A percentile compares a stretch with the other conserved stretches of the same genome.
Evolutionary conservation across 1,139 yeast genomes (phyloP).

Genomic region (Pichia sp.): DNA sequence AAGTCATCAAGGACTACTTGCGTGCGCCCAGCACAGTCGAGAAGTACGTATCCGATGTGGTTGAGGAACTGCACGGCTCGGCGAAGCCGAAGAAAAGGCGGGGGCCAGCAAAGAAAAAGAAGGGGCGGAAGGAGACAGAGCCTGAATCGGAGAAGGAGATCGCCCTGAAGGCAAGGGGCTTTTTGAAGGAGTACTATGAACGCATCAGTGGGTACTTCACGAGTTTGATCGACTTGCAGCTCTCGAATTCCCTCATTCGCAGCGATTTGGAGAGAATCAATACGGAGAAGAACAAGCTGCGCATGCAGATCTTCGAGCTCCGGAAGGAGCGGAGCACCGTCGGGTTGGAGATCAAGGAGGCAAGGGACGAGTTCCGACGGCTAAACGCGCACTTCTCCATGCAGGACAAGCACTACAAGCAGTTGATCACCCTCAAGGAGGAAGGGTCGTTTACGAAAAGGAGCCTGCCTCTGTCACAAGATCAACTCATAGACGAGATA

Average conservation of each 20-base stretch:
- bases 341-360: constrained; percentile 39
- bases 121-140: neutral
- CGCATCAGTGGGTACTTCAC: constrained; percentile 29
- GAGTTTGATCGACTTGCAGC: constrained; percentile 32
- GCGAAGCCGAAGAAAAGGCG: constrained; percentile 1
- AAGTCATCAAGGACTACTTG: constrained; percentile 30
- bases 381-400: constrained; percentile 32
- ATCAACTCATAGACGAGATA: constrained; percentile 11
- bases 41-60: constrained; percentile 4
- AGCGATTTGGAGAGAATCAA: constrained; percentile 39
- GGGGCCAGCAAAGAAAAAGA: constrained; percentile 4
- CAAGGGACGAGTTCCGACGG: constrained; percentile 35
- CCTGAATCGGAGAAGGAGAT: neutral
- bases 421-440: constrained; percentile 14
- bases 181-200: constrained; percentile 23
- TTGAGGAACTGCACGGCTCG: neutral
- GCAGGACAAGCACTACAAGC: constrained; percentile 21
- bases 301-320: constrained; percentile 40
- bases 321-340: constrained; percentile 39
- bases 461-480: neutral
- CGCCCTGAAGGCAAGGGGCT: constrained; percentile 6
- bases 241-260: constrained; percentile 39
- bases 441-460: constrained; percentile 9
- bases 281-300: constrained; percentile 38
- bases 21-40: constrained; percentile 17